Evolutionary conservation across 2,329 filamentous ascomycete species (phyloP).

Genomic region (Didymosphaeria variabile): DNA sequence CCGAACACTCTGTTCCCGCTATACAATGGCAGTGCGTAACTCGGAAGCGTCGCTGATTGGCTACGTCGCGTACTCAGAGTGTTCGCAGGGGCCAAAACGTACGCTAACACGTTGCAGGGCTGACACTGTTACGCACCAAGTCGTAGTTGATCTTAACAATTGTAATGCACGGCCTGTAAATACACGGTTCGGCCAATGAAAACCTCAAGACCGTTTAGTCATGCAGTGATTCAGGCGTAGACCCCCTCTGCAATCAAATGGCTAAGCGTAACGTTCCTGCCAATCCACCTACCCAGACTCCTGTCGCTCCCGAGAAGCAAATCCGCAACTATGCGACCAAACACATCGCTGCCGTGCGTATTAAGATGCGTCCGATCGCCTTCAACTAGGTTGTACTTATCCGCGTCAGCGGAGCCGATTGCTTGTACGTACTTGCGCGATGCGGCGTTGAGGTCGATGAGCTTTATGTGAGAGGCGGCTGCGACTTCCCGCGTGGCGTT

Average conservation of each 20-base stretch:
- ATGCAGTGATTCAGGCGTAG: neutral
- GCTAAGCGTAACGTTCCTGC: slow-evolving; percentile 2
- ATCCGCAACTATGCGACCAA: slow-evolving; percentile 64
- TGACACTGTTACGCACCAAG: neutral
- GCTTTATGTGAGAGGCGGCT: slow-evolving; percentile 31
- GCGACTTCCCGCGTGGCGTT: slow-evolving; percentile 45
- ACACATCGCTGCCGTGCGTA: slow-evolving; percentile 59
- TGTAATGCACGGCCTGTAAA: neutral
- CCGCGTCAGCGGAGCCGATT: slow-evolving; percentile 59
- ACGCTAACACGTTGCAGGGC: neutral
- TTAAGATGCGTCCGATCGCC: slow-evolving; percentile 66
- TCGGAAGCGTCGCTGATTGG: neutral
- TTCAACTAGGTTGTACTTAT: slow-evolving; percentile 58
- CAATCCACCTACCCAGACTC: slow-evolving; percentile 7
- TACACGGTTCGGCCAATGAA: neutral
- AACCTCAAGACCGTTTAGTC: neutral
- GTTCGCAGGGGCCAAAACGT: neutral
- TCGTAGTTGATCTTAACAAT: neutral
- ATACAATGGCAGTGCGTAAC: neutral
- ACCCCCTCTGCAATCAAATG: neutral
- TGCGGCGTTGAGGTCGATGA: slow-evolving; percentile 63
- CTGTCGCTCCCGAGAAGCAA: slow-evolving; percentile 49
- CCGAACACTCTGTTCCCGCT: neutral
- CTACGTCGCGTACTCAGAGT: neutral
- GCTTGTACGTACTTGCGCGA: slow-evolving; percentile 60